These are phyloP conservation scores for Comarum palustre DNA, from an alignment of 306 rosid species.

Conservation along the genomic window DNA sequence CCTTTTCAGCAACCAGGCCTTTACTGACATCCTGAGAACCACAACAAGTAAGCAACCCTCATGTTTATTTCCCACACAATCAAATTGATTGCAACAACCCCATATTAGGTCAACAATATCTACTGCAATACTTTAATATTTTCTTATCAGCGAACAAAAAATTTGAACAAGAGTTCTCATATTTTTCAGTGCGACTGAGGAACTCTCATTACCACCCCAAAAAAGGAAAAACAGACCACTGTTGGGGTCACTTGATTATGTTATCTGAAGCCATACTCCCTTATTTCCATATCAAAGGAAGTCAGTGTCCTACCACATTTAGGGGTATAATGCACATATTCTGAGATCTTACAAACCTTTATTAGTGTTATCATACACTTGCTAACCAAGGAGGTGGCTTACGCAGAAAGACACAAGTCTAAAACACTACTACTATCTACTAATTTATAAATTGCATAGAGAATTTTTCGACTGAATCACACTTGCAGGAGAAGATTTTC, in stretches of 20 bases:
- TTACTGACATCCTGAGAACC: constrained; percentile 58
- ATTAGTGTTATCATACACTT: neutral
- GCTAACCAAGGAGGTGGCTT: neutral
- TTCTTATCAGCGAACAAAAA: constrained; percentile 1
- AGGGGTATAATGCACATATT: neutral
- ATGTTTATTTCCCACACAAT: neutral
- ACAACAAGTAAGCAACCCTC: constrained; percentile 4
- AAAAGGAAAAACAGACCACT: neutral
- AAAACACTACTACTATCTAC: neutral
- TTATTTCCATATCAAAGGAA: neutral
- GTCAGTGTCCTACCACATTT: neutral
- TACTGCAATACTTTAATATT: neutral
- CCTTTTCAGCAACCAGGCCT: constrained; percentile 61
- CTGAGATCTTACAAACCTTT: neutral
- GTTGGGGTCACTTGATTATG: neutral
- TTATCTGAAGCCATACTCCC: neutral
- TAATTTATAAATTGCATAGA: neutral
- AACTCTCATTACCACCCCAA: neutral
- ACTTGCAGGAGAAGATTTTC: neutral
- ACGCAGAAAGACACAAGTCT: neutral
- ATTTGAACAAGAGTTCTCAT: neutral
- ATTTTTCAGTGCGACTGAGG: neutral
- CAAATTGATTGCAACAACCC: neutral
- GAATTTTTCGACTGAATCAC: neutral
- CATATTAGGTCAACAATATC: neutral